Percentiles rank a stretch among this genome's conserved stretches.
Conservation (phyloP, 768 basidiomycete species). For the Russula olivacea region DNA sequence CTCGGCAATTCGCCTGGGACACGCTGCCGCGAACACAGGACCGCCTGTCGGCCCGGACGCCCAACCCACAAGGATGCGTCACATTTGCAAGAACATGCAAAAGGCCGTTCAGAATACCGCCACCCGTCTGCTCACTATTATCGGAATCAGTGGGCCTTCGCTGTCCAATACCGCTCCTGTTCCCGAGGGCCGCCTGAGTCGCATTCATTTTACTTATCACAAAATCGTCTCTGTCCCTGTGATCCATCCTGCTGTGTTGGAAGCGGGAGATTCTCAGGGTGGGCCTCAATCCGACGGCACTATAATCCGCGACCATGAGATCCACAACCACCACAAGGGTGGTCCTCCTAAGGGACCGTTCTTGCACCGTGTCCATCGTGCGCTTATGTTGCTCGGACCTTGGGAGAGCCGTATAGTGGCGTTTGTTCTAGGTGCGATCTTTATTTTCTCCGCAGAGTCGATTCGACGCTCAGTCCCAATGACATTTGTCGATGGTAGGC, state of each 20-base stretch:
- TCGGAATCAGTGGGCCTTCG: constrained; percentile 12
- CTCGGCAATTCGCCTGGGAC: constrained; percentile 18
- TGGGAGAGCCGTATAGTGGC: constrained; percentile 83
- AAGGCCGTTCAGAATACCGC: constrained; percentile 12
- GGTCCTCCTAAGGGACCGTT: constrained; percentile 24
- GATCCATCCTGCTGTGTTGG: background rate
- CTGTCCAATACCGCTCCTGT: background rate
- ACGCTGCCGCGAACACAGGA: constrained; percentile 8
- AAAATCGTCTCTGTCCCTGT: background rate
- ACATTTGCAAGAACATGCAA: constrained; percentile 24
- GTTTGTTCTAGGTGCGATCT: constrained; percentile 64
- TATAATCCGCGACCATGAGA: background rate
- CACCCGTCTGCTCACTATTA: constrained; percentile 12
- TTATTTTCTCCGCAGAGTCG: background rate
- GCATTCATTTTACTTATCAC: constrained; percentile 8
- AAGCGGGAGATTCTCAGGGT: background rate
- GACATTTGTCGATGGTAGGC: constrained; percentile 38
- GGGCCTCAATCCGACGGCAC: background rate
- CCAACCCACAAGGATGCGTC: constrained; percentile 19
- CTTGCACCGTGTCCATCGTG: constrained; percentile 49
- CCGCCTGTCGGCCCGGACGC: background rate
- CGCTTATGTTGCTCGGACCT: constrained; percentile 63
- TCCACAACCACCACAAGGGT: constrained; percentile 29
- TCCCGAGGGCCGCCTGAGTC: background rate
- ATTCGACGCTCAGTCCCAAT: background rate